Evolutionary conservation across 805 yeast species (phyloP), one percentile per base, ranked within the genome.

Genomic region (Tetrapisispora namnaoensis): DNA sequence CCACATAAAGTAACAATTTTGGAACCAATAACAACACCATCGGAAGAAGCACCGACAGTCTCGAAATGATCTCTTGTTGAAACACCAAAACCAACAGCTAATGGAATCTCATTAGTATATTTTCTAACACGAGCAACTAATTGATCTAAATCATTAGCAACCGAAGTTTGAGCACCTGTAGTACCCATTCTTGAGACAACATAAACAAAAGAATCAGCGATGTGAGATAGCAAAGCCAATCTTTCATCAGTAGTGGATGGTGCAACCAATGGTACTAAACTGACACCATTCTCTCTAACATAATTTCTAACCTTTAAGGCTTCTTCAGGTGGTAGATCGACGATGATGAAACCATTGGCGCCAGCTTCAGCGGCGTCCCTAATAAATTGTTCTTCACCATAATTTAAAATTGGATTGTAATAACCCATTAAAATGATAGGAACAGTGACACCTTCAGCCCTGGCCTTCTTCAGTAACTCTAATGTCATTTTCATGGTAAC

Each of bases 121-220:
- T 77, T 74, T 65, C 95, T 79, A 17, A 93, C 95, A 56, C 88
- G 80, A 28, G 73, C 71, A 56, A 93, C 80, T 53, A 93, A 75
- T 39, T 72, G 78, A 24, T 80, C 78, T 49, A 91, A 77, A 53
- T 82, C 82, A 6, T 71, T 59, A 40, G 95, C 79, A 21, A 75
- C 71, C 18, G 83, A 77, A 21, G 81, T 71, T 55, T 65, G 68
- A 36, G 95, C 91, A 64, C 99, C 99, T 28, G 99, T 93, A 50
- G 95, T 82, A 56, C 98, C 97, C 99, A 93, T 93, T 66, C 95
- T 79, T 3, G 96, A 88, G 17, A 93, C 98, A 37, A 93, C 99
- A 60, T 93, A 93, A 51, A 93, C 83, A 69, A 93, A 93, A 1
- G 97, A 86, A 65, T 91, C 97, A 32, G 99, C 95, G 60, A 93